A percentile compares a stretch with the other conserved stretches of the same genome.
Conservation (phyloP, 1,284 basidiomycete genomes). For the Veloboletus limbatus region DNA sequence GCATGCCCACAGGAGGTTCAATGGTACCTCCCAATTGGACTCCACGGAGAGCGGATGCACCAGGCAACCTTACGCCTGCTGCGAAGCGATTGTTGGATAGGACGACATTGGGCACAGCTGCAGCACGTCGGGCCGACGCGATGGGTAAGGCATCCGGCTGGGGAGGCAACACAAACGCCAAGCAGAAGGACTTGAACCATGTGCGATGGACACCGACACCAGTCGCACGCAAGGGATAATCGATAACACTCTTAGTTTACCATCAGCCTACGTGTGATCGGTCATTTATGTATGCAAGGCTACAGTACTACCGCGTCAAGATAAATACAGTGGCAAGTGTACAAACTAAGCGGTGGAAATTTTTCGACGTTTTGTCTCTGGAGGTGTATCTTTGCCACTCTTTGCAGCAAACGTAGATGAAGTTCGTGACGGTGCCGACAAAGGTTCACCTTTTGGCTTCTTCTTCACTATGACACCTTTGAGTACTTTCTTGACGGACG, state of each 20-base stretch:
- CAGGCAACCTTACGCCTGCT: slow-evolving; percentile 78
- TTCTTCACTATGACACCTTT: slow-evolving; percentile 81
- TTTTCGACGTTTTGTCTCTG: slow-evolving; percentile 55
- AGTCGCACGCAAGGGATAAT: slow-evolving; percentile 22
- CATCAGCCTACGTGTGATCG: background rate
- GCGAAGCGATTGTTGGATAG: slow-evolving; percentile 71
- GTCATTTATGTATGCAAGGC: slow-evolving; percentile 9
- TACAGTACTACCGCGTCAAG: slow-evolving; percentile 13
- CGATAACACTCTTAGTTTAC: slow-evolving; percentile 7
- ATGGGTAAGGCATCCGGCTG: slow-evolving; percentile 64
- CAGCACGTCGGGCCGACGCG: slow-evolving; percentile 61
- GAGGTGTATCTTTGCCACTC: slow-evolving; percentile 28
- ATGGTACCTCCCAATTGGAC: slow-evolving; percentile 76
- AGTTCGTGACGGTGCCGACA: slow-evolving; percentile 20
- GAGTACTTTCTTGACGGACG: slow-evolving; percentile 50
- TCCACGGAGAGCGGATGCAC: slow-evolving; percentile 58
- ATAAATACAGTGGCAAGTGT: slow-evolving; percentile 13
- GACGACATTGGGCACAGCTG: slow-evolving; percentile 60
- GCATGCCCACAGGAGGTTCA: slow-evolving; percentile 36
- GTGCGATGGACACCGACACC: slow-evolving; percentile 84
- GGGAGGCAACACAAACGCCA: slow-evolving; percentile 45
- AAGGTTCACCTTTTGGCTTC: slow-evolving; percentile 45
- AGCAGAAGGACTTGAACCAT: slow-evolving; percentile 58
- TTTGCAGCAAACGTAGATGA: slow-evolving; percentile 9
- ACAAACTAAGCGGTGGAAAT: slow-evolving; percentile 35